Evolutionary conservation across 2,329 filamentous ascomycete species (phyloP).

Genomic region (Emmonsiellopsis sp.): DNA sequence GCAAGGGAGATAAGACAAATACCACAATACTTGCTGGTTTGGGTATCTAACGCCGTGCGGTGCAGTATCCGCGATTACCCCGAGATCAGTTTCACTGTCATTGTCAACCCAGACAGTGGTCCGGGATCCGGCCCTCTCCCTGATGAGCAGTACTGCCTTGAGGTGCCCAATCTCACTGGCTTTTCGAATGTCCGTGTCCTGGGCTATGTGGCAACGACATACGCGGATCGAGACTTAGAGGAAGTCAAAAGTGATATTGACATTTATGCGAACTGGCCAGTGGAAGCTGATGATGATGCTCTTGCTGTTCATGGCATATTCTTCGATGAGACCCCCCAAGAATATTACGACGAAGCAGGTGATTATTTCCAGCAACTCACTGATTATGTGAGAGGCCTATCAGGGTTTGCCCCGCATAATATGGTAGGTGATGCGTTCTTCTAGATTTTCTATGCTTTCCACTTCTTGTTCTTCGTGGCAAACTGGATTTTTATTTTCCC

Average conservation of each 20-base stretch:
- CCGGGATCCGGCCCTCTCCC: constrained; percentile 37
- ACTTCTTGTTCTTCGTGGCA: too few relatives aligned
- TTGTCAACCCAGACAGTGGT: constrained; percentile 41
- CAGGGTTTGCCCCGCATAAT: constrained; percentile 27
- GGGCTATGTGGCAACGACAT: constrained; percentile 44
- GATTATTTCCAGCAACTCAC: constrained; percentile 28
- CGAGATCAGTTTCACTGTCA: constrained; percentile 40
- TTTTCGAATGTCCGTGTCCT: constrained; percentile 42
- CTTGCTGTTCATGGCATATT: constrained; percentile 41
- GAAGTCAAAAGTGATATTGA: constrained; percentile 36
- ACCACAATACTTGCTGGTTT: constrained; percentile 5
- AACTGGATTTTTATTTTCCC: too few relatives aligned
- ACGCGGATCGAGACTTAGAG: constrained; percentile 33
- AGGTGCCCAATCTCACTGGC: constrained; percentile 31
- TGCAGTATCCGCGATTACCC: constrained; percentile 20
- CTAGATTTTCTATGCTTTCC: constrained; percentile 1
- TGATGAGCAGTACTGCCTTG: constrained; percentile 36
- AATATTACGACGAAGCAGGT: constrained; percentile 23
- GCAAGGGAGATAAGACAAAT: background rate
- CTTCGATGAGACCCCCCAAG: constrained; percentile 40
- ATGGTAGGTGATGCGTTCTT: constrained; percentile 25
- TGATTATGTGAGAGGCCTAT: constrained; percentile 21
- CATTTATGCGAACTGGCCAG: constrained; percentile 38
- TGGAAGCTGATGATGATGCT: constrained; percentile 24
- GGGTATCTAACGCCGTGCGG: constrained; percentile 2